Evolutionary conservation across 768 basidiomycete genomes (phyloP), one percentile per base, ranked within the genome.

Genomic region (Infundibulicybe gibba): DNA sequence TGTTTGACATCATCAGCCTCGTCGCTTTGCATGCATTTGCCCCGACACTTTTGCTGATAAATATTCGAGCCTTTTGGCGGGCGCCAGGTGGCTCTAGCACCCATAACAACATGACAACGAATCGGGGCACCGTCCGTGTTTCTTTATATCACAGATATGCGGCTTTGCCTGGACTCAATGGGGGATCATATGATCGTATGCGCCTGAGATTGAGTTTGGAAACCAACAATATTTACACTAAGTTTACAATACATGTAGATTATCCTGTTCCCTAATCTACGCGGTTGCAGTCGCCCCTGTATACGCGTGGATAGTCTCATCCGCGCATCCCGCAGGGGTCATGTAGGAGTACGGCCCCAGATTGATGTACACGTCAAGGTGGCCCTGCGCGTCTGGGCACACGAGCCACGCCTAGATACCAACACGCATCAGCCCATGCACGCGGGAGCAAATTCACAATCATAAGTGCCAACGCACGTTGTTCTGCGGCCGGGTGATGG

Each of bases 261-360:
- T 25, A 25, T 25, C 3, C 25, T 25, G 25, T 25, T 25, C 25
- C 25, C 8, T 8, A 25, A 25, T 8, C 21, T 34, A 33, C 43
- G 65, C 54, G n/a, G 63, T 67, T 11, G 76, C 71, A n/a, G 72
- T 76, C 5, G 76, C 58, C 8, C 78, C 80, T 3, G 78, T 81
- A 60, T 80, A 83, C 5, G 75, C 80, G 54, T 81, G 75, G 51
- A 83, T 75, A 1, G 80, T 81, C 61, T 80, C 67, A 54, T 81
- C 79, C 2, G 77, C 74, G 54, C 78, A 81, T 12, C 80, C 80
- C 41, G 79, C 62, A 2, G 81, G 81, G 1, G 81, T 83, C 61
- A 69, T 60, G 57, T 79, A 81, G 25, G 54, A 64, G 52, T 79
- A 80, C 10, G 73, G 56, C 2, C 80, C 80, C 17, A 81, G 71